These are phyloP conservation scores for Penicillium sp. DNA, from an alignment of 2,329 filamentous ascomycete genomes.

Conservation along the genomic window DNA sequence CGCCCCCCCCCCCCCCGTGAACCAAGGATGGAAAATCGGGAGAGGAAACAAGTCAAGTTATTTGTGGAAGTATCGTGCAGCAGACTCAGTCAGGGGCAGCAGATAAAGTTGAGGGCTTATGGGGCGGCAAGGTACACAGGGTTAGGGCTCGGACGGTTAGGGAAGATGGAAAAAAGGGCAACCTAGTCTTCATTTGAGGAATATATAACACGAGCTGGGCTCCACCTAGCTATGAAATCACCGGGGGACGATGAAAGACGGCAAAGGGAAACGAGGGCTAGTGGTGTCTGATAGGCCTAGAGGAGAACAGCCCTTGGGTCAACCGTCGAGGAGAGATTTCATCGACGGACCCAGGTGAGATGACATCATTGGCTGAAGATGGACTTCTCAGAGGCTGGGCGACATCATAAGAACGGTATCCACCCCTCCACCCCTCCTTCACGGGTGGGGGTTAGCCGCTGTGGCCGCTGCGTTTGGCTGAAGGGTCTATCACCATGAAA, in stretches of 20 bases:
- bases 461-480: background rate
- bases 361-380: conserved; percentile 27
- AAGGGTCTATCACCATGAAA: conserved; percentile 15
- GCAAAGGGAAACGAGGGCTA: conserved; percentile 7
- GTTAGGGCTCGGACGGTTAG: conserved; percentile 9
- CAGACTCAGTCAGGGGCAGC: too few relatives aligned
- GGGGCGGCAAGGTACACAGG: conserved; percentile 8
- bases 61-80: conserved; percentile 2
- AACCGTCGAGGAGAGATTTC: conserved; percentile 7
- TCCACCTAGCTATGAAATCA: conserved; percentile 20
- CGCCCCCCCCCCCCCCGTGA: too few relatives aligned
- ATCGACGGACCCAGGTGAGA: conserved; percentile 9
- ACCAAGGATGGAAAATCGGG: conserved; percentile 4
- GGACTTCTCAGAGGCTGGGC: conserved; percentile 4
- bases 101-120: background rate
- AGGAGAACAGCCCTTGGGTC: conserved; percentile 1
- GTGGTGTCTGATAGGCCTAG: conserved; percentile 12
- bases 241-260: conserved; percentile 10
- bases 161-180: background rate
- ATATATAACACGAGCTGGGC: conserved; percentile 17
- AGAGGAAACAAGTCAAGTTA: background rate
- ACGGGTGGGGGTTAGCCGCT: background rate
- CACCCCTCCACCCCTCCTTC: conserved; percentile 1
- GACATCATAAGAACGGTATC: conserved; percentile 21
- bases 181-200: conserved; percentile 3